Base-by-base conservation (phyloP, 306 rosid species). In the Calophaca sinica region DNA sequence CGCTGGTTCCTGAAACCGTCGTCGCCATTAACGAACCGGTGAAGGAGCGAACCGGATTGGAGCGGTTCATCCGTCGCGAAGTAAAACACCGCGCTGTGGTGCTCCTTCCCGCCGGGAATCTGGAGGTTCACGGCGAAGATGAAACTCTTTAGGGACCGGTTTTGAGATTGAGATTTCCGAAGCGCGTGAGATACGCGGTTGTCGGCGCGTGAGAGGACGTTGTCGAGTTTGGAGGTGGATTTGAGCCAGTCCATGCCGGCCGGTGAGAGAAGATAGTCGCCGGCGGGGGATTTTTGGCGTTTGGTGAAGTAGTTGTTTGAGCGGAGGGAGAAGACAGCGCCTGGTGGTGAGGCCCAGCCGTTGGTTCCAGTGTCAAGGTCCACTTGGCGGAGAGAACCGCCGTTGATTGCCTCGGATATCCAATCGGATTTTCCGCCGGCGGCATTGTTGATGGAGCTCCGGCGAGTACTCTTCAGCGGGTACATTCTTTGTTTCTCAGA, bases 321-420 rank as follows among this genome's bases (percentile, higher is more conserved):
- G 15, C 97, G 96, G 32, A 93, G 92, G 4, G 59, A 69, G 88
- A 93, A 93, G 44, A 88, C 81, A 59, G 86, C 82, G 61, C 96
- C 96, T 3, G 96, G 98, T 3, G 98, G 96, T 2, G 98, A 89
- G 3, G 96, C 89, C 98, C 98, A 93, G 73, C 98, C 97, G 74
- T 93, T 89, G 70, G 81, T 82, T n/a, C 97, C 96, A 1, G 81
- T 52, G 35, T 81, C 53, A 39, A 88, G 85, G 88, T 93, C 90
- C 5, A 91, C 97, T 50, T 20, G 86, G 82, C 84, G 89, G 7
- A 93, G 84, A 41, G 98, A 85, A 65, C 98, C 97, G 2, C 97
- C 85, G 48, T 84, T 59, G 80, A 86, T 68, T 1, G 87, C 20
- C 28, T 91, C 89, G 51, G 86, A 73, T 12, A 91, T 84, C 98